Conservation (phyloP, 768 basidiomycete genomes). For the Paxillus rubicundulus region DNA sequence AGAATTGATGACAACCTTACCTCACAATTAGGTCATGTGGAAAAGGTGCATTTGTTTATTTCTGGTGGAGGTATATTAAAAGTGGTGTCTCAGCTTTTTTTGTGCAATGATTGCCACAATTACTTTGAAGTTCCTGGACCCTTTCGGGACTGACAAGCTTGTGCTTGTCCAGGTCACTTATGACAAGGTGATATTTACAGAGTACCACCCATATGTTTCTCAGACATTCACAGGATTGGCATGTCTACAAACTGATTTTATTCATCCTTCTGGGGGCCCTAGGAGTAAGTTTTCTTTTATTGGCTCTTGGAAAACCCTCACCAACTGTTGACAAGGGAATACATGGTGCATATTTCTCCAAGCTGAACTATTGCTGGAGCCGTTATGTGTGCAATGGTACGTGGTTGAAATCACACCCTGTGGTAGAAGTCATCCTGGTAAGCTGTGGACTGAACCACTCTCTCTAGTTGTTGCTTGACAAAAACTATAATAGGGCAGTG, state of each 20-base stretch:
- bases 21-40: conserved; percentile 75
- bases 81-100: conserved; percentile 69
- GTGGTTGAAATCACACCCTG: conserved; percentile 76
- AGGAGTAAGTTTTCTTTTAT: conserved; percentile 53
- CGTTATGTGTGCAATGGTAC: conserved; percentile 77
- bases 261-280: conserved; percentile 88
- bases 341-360: conserved; percentile 92
- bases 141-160: conserved; percentile 92
- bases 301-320: conserved; percentile 3
- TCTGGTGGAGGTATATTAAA: not conserved
- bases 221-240: conserved; percentile 71
- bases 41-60: conserved; percentile 57
- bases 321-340: conserved; percentile 57
- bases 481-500: no score
- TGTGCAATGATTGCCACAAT: conserved; percentile 98
- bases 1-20: conserved; percentile 3
- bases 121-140: conserved; percentile 88
- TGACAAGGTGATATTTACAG: conserved; percentile 53
- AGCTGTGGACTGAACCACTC: conserved; percentile 22
- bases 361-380: conserved; percentile 87
- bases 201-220: not conserved
- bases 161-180: conserved; percentile 92
- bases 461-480: no score
- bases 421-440: conserved; percentile 81
- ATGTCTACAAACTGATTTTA: conserved; percentile 81